Evolutionary conservation across 495 filamentous ascomycete species (phyloP), one percentile per base, ranked within the genome.

Genomic region (Cercophora samala): DNA sequence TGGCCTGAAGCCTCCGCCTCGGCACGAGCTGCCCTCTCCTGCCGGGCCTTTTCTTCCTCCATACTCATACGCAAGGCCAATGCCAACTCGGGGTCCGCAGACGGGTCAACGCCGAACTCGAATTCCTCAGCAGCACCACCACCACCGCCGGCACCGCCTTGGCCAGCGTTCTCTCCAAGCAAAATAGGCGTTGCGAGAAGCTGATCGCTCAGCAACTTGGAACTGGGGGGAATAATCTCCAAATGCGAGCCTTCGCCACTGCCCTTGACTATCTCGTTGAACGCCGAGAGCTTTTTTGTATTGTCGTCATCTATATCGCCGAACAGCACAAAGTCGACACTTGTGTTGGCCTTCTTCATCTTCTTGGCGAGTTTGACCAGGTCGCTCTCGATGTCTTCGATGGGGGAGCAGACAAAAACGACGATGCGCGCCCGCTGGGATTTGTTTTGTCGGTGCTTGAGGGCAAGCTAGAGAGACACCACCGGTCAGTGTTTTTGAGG

Each of bases 391-490:
- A 90, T 88, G 76, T 99, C 95, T 53, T 85, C 86, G 72, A 99
- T 90, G 52, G 93, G 91, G 3, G 91, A 94, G 83, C 95, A 97
- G 60, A 91, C 92, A 80, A 99, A 98, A 21, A 92, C 92, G 75
- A 99, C 89, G 77, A 98, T 96, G 67, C 95, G 91, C 84, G 96
- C 93, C 60, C 90, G 87, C 78, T 97, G 93, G 46, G 90, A 91
- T 74, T 97, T 97, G 79, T 99, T 97, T 79, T 97, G 93, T 46
- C 95, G 90, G 78, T 99, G 95, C 82, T 98, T 99, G 69, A 99
- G 85, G n/a, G 95, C 95, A 64, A 99, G 86, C 92, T 97, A 68
- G 17, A 5, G 22, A 3, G 26, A 11, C 17, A 54, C 3, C 23
- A 11, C 3, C 13, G 13, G 53, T 67, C 60, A 65, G 66, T 53